These are phyloP conservation scores for Paramecium bursaria DNA, from an alignment of 73 alveolate genomes.

Conservation along the genomic window DNA sequence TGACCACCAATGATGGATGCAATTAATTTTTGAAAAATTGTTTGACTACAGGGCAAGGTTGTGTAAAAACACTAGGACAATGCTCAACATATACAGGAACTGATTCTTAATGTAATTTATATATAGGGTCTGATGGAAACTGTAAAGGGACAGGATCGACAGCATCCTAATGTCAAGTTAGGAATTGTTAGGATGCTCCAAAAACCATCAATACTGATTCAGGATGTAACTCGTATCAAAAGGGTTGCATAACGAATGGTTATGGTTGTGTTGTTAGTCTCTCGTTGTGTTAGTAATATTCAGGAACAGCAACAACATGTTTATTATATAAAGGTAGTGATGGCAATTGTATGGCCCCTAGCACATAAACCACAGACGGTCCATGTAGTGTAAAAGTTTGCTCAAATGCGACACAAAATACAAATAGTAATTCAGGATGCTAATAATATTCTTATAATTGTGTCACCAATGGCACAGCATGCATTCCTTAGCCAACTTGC, in stretches of 20 bases:
- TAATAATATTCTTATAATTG: not conserved
- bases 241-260: constrained; percentile 30
- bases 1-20: constrained; percentile 38
- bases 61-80: not conserved
- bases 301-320: constrained; percentile 17
- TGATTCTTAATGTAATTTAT: not conserved
- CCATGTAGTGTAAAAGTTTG: constrained; percentile 27
- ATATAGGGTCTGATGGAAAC: constrained; percentile 38
- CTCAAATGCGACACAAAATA: not conserved
- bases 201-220: not conserved
- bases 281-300: constrained; percentile 3
- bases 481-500: constrained; percentile 11
- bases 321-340: constrained; percentile 49
- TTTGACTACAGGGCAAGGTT: constrained; percentile 43
- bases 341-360: constrained; percentile 54
- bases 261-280: constrained; percentile 30
- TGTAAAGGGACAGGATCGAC: constrained; percentile 32
- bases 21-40: not conserved
- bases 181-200: not conserved
- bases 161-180: not conserved
- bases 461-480: constrained; percentile 36
- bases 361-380: not conserved
- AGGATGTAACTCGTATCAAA: constrained; percentile 18
- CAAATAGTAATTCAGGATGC: not conserved
- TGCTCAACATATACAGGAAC: constrained; percentile 33